Evolutionary conservation across 1,284 basidiomycete species (phyloP), one percentile per base, ranked within the genome.

Genomic region (Coriolopsis trogii): DNA sequence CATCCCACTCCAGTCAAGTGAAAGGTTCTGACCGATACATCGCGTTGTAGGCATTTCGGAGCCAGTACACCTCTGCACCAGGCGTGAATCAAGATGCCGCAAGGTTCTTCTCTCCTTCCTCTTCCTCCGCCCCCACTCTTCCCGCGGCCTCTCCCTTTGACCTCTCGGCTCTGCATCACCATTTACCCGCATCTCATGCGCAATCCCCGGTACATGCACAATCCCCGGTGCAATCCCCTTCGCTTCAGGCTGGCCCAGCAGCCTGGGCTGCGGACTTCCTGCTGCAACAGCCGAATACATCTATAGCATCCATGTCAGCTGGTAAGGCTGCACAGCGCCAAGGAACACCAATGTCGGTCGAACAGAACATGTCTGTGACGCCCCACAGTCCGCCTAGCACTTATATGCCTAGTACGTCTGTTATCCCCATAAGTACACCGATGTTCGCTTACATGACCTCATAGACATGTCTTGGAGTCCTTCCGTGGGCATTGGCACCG

Each of bases 251-350:
- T 6, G 58, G 62, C 2, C 46, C 65, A 15, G 70, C 76, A 20
- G 67, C 75, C 36, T 87, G 85, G 85, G 82, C 84, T 0, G 62
- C 76, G 10, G 87, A 90, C 66, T 90, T 89, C 59, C 53, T 83
- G 51, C 64, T 68, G 30, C 72, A 72, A 31, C 69, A 71, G 25
- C 41, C 53, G 3, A 45, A 44, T 13, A 41, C 44, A 28, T 43
- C 55, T n/a, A n/a, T n/a, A 1, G 36, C 45, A 26, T 46, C 50
- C 23, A 30, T 46, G 26, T 29, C 41, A 5, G 18, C 34, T 21
- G 42, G 42, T 3, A 42, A 51, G n/a, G 23, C 28, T 2, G 25
- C 37, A 3, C 51, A 55, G 31, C 50, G 37, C n/a, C 53, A 58
- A 33, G 40, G 40, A 5, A 37, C 41, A 8, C 47, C 46, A 6